Evolutionary conservation across 257 asterid species (phyloP), one percentile per base, ranked within the genome.

Genomic region (Salvia splendens): DNA sequence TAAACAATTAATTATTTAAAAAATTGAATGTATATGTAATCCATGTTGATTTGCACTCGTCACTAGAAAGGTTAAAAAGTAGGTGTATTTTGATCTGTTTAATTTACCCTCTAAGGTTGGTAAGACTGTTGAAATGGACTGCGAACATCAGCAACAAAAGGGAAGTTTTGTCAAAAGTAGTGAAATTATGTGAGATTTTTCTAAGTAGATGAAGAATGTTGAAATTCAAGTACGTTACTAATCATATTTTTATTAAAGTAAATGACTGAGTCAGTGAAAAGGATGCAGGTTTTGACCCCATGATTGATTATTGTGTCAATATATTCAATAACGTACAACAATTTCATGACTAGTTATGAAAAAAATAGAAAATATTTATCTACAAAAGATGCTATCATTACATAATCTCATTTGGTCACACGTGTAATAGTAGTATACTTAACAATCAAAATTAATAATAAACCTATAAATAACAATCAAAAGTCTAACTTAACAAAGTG

Each of bases 171-270:
- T 56, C 49, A 68, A 68, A 68, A 46, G 59, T 28, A 43, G 45
- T 57, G 65, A 33, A 14, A 32, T 12, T 1, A 17, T 30, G 73
- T 32, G 42, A 11, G 45, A 41, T 54, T 67, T 67, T 46, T 63
- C 56, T 46, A n/a, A 46, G 70, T 8, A 65, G 70, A 65, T 49
- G 48, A 9, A 35, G 70, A 65, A 65, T 35, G 59, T 65, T 35
- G 70, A 65, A 35, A 65, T 65, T 62, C 24, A 24, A 46, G 14
- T 45, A 4, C 66, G 42, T 40, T 40, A 42, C 8, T 40, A 61
- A 20, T 61, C 9, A 4, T 17, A 5, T 12, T 14, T 47, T 12
- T 7, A 1, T 43, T 62, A 5, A 38, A 64, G 8, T 30, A 49
- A 65, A 14, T 49, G 60, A 65, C 32, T 35, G 9, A 14, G 48